These are phyloP conservation scores for Dicorynia guianensis DNA, from an alignment of 306 rosid species.

Conservation along the genomic window DNA sequence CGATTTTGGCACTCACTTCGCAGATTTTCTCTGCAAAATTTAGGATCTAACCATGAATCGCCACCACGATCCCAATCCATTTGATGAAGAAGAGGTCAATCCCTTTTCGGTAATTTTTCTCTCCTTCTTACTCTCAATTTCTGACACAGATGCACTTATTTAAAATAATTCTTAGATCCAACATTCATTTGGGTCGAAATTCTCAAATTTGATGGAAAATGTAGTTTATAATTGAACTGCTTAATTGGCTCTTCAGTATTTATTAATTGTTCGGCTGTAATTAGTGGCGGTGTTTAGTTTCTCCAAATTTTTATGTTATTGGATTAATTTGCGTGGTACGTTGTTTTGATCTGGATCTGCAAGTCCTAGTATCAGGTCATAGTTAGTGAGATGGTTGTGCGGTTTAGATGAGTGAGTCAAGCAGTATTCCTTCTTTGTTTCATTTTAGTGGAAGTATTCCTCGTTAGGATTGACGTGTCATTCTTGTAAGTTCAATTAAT, in stretches of 20 bases:
- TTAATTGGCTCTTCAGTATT: neutral
- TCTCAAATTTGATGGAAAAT: slow-evolving; percentile 1
- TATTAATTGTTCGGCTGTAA: neutral
- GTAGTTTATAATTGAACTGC: neutral
- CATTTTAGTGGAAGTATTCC: no score
- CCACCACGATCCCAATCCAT: slow-evolving; percentile 91
- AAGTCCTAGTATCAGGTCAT: no score
- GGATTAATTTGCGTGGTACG: neutral
- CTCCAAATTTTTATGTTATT: neutral
- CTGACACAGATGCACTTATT: neutral
- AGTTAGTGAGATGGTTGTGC: neutral
- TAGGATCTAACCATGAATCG: slow-evolving; percentile 82
- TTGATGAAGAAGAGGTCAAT: slow-evolving; percentile 91
- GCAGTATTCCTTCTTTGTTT: no score
- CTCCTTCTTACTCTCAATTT: slow-evolving; percentile 15
- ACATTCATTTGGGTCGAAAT: slow-evolving; percentile 9
- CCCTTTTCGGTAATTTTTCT: slow-evolving; percentile 79
- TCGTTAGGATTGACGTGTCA: no score
- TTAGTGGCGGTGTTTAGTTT: neutral
- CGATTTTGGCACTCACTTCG: slow-evolving; percentile 33
- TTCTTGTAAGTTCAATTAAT: no score
- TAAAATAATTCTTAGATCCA: slow-evolving; percentile 53
- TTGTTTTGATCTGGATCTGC: slow-evolving; percentile 57
- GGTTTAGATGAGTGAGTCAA: neutral
- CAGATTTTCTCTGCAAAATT: slow-evolving; percentile 45